Percentiles rank a stretch among this genome's conserved stretches.
Evolutionary conservation across 176 grass and related monocot species (phyloP).

Genomic region (Oropetium thomaeum): DNA sequence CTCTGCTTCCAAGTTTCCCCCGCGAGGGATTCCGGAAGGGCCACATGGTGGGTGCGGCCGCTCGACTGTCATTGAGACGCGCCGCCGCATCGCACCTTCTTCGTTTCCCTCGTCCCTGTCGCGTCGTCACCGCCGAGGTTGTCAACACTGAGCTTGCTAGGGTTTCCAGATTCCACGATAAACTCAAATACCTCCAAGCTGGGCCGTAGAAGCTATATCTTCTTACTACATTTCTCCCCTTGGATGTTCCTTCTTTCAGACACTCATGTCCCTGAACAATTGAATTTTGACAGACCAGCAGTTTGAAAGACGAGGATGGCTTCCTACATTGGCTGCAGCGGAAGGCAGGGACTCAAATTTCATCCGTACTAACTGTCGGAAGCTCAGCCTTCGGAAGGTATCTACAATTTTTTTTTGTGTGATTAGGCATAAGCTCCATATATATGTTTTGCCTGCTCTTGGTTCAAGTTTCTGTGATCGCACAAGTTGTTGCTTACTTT

Average conservation of each 20-base stretch:
- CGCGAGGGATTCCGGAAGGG: neutral
- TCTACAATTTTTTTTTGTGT: neutral
- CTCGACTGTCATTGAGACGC: neutral
- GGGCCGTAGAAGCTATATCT: neutral
- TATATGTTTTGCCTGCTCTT: neutral
- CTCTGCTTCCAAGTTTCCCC: too few species aligned
- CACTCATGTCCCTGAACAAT: neutral
- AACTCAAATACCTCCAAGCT: neutral
- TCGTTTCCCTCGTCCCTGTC: neutral
- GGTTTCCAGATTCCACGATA: neutral
- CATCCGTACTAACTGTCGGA: slow-evolving; percentile 39
- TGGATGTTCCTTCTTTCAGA: neutral
- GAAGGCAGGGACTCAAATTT: slow-evolving; percentile 41
- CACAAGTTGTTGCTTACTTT: neutral
- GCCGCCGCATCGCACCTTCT: neutral
- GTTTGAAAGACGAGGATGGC: neutral
- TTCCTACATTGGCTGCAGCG: slow-evolving; percentile 53
- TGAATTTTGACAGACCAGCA: neutral
- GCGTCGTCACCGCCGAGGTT: neutral
- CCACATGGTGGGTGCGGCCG: neutral
- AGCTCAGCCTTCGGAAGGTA: slow-evolving; percentile 51
- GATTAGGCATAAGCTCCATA: neutral
- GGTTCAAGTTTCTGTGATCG: neutral
- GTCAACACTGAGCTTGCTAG: neutral
- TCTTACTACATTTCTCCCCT: neutral